Conservation (phyloP, 2,329 filamentous ascomycete species). For the Verruconis gallopava region DNA sequence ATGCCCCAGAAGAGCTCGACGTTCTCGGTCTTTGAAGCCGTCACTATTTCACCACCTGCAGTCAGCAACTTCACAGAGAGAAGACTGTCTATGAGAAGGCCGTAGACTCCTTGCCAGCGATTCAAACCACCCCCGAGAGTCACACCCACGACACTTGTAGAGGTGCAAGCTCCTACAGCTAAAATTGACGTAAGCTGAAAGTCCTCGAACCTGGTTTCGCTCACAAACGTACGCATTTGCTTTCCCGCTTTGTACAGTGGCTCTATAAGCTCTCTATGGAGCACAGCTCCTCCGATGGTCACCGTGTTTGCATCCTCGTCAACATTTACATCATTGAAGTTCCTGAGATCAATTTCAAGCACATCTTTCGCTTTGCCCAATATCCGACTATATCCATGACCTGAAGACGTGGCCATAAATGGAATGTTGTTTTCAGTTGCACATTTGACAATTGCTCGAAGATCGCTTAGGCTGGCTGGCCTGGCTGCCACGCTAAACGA, state of each 20-base stretch:
- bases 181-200: not conserved
- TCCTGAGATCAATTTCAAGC: constrained; percentile 21
- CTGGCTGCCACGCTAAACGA: not conserved
- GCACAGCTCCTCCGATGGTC: constrained; percentile 18
- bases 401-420: constrained; percentile 23
- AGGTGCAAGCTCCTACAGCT: not conserved
- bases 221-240: constrained; percentile 18
- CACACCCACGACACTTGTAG: not conserved
- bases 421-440: constrained; percentile 16
- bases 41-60: constrained; percentile 23
- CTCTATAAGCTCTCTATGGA: constrained; percentile 17
- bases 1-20: constrained; percentile 5
- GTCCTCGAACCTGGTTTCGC: not conserved
- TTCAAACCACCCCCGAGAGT: constrained; percentile 5
- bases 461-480: not conserved
- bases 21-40: constrained; percentile 21
- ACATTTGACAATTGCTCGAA: not conserved
- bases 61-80: constrained; percentile 27
- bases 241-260: constrained; percentile 19
- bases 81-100: constrained; percentile 1
- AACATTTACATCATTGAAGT: constrained; percentile 17
- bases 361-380: constrained; percentile 17
- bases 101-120: constrained; percentile 5
- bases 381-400: constrained; percentile 22
- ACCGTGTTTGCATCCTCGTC: constrained; percentile 15